Base-by-base conservation (phyloP, 106 monocot species). In the Posidonia australis region DNA sequence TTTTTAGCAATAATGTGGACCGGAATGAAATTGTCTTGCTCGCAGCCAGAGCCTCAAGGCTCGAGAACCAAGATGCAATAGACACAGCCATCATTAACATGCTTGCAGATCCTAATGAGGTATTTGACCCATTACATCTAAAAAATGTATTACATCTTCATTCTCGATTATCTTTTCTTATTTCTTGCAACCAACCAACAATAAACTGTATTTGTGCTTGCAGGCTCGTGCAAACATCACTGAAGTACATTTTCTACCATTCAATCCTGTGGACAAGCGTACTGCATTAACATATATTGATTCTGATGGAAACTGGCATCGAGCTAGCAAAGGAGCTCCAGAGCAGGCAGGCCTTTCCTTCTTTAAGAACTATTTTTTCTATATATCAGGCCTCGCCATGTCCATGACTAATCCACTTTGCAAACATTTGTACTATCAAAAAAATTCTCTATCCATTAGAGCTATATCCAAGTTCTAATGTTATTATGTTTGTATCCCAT, bases 41-140 rank as follows among this genome's bases (percentile, higher is more conserved):
- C 27, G 81, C 85, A 32, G 85, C 81, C 41, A 78, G 81, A 82
- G 85, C 85, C 1, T 68, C 85, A n/a, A 69, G 85, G 63, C 24
- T 82, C 7, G 85, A 85, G 27, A 85, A 78, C 63, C 85, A 85
- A 70, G 85, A 85, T 70, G 85, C 85, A 22, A 85, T 85, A 64
- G 85, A 85, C 57, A 63, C 69, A 46, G 73, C 85, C 52, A 78
- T 84, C 23, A 68, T 84, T 41, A 78, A 72, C 67, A 84, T 84
- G 84, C 84, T 84, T 56, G 84, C 67, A 51, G 80, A 84, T 43
- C 77, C 84, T 1, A 80, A 75, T 44, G 84, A 84, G 84, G 84
- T 84, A 36, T 36, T 36, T 36, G 36, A 7, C 7, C 36, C 7
- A 36, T 36, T 7, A 36, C 36, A 36, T 4, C 2, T 36, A 7